Conservation (phyloP, 257 asterid genomes). For the Coffea canephora region DNA sequence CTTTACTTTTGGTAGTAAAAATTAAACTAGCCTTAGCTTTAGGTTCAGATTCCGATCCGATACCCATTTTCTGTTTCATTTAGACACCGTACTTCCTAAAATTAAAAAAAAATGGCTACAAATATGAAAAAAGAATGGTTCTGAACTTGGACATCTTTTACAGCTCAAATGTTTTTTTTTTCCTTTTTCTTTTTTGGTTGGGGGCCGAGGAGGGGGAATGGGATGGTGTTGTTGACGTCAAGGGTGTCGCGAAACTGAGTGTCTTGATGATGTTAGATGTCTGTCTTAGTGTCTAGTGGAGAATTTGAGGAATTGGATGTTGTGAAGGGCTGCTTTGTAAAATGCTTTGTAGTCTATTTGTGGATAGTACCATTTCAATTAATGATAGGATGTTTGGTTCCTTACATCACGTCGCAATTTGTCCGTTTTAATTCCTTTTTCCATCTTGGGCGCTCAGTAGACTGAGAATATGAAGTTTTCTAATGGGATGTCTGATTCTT, state of each 20-base stretch:
- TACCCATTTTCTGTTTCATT: slow-evolving; percentile 17
- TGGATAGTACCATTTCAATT: slow-evolving; percentile 19
- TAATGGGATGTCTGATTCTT: slow-evolving; percentile 39
- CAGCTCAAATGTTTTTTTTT: background rate
- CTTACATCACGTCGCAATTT: slow-evolving; percentile 21
- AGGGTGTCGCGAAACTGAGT: slow-evolving; percentile 14
- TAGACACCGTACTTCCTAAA: slow-evolving; percentile 10
- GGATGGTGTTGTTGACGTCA: slow-evolving; percentile 6
- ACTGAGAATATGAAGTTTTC: slow-evolving; percentile 41
- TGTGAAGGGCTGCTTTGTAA: too few species aligned
- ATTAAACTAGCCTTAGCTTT: slow-evolving; percentile 25
- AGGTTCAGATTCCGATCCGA: slow-evolving; percentile 42
- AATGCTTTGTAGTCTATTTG: background rate
- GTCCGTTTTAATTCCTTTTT: background rate
- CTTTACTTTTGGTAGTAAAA: slow-evolving; percentile 14
- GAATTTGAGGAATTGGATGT: slow-evolving; percentile 16
- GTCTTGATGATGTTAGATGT: slow-evolving; percentile 15
- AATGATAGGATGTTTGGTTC: slow-evolving; percentile 45
- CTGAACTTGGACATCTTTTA: slow-evolving; percentile 3
- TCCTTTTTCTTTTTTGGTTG: background rate
- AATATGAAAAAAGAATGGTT: slow-evolving; percentile 7
- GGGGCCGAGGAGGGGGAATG: background rate
- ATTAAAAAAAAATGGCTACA: background rate
- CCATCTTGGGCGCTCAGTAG: slow-evolving; percentile 27
- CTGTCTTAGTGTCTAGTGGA: slow-evolving; percentile 24